Percentiles rank a stretch among this genome's conserved stretches.
Evolutionary conservation across 2,329 filamentous ascomycete genomes (phyloP).

Genomic region (Verticillium nubilum): DNA sequence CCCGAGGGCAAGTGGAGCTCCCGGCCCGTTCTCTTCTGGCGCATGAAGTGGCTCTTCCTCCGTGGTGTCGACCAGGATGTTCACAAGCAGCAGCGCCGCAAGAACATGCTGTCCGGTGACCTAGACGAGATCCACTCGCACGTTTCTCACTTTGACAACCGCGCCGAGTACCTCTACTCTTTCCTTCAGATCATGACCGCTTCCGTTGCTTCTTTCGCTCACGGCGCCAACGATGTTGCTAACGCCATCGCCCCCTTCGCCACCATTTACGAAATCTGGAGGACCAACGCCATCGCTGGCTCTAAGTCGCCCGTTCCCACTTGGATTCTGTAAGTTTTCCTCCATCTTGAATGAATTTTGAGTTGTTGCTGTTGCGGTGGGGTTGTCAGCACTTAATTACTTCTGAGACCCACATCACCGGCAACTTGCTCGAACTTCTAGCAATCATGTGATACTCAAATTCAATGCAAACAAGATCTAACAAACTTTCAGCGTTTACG

Average conservation of each 20-base stretch:
- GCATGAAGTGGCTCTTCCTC: constrained; percentile 33
- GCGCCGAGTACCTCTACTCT: constrained; percentile 54
- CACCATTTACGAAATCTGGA: constrained; percentile 57
- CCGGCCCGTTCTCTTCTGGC: constrained; percentile 30
- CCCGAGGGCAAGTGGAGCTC: constrained; percentile 32
- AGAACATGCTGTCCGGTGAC: constrained; percentile 43
- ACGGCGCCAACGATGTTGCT: constrained; percentile 62
- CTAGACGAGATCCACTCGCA: constrained; percentile 50
- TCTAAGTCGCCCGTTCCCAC: constrained; percentile 46
- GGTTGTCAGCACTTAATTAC: not conserved
- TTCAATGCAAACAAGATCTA: not conserved
- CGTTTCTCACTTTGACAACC: constrained; percentile 56
- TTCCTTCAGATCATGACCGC: constrained; percentile 57
- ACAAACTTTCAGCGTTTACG: constrained; percentile 14
- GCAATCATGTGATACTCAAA: not conserved
- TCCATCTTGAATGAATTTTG: not conserved
- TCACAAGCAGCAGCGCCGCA: constrained; percentile 19
- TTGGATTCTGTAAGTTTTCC: constrained; percentile 44
- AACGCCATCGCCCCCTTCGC: constrained; percentile 60
- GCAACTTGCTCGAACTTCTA: not conserved
- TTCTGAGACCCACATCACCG: not conserved
- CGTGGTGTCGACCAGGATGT: constrained; percentile 33
- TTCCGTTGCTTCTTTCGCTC: constrained; percentile 57
- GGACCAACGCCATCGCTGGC: constrained; percentile 32
- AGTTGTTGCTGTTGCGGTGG: not conserved